phyloP scores from a whole-genome alignment of 2,329 filamentous ascomycete genomes.

The Sporothrix euskadiensis region DNA sequence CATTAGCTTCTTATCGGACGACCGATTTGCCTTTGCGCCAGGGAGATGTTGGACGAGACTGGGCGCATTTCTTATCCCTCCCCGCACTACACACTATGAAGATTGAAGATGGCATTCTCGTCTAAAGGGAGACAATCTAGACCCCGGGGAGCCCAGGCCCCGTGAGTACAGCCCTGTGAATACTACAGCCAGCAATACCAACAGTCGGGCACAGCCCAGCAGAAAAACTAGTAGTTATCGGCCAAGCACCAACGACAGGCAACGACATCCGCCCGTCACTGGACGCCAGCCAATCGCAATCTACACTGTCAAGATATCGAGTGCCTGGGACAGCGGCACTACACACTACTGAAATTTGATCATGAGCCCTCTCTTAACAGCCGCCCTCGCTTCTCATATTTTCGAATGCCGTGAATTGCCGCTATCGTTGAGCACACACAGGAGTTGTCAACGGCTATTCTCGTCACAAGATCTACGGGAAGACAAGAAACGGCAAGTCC shows the following conservation, averaged over 20 bases:
- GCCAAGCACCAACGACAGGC: not conserved
- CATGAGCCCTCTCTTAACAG: conserved; percentile 5
- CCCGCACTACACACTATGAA: not conserved
- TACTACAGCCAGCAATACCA: not conserved
- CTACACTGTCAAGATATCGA: too few species aligned
- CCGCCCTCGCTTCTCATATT: not conserved
- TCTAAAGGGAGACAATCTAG: not conserved
- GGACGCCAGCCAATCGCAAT: not conserved
- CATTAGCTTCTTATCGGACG: not conserved
- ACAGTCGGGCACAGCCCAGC: not conserved
- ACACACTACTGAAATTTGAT: not conserved
- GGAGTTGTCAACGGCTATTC: not conserved
- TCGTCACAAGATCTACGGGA: not conserved
- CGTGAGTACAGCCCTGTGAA: not conserved
- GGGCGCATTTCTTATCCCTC: not conserved
- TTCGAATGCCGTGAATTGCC: not conserved
- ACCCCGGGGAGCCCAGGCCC: not conserved
- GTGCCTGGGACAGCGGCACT: not conserved
- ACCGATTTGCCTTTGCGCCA: not conserved
- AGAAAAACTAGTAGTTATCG: not conserved
- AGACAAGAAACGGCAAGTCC: not conserved
- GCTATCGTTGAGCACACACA: not conserved
- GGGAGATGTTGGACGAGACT: not conserved
- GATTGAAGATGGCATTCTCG: not conserved
- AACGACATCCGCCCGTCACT: not conserved